Evolutionary conservation across 2,329 filamentous ascomycete genomes (phyloP), one percentile per base, ranked within the genome.

Genomic region (Zymoseptoria tritici): DNA sequence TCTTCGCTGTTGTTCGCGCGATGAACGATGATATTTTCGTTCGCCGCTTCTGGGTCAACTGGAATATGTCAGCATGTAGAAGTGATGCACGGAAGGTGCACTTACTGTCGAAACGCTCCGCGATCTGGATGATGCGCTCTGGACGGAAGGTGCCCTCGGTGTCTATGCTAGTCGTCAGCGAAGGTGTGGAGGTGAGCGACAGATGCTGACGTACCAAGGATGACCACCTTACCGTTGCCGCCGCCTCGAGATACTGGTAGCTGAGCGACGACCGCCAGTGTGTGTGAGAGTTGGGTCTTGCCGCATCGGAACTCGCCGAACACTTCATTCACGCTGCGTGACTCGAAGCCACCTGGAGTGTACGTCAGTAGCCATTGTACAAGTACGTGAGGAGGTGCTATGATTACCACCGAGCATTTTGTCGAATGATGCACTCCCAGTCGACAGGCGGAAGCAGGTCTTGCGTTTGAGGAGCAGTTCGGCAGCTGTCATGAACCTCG

Each of bases 241-340:
- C 86, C 85, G 11, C 85, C 85, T 76, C 85, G 81, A 19, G 85
- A 82, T 68, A 79, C 69, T 21, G 67, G 64, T 55, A 81, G 73
- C 66, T 83, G 83, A 31, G 84, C 83, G 57, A 86, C 79, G 42
- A 88, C 85, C 50, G 84, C 83, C 79, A 88, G 83, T 4, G 86
- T 89, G 70, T 88, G 86, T 4, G 83, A 84, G 26, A 89, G 76
- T 70, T 89, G 86, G 19, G 85, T 88, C 74, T 89, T 89, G 60
- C 86, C 85, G 70, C 85, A 88, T 64, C 83, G 79, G 65, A 81
- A 85, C 67, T 85, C 83, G 62, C 83, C 83, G 71, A 81, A 85
- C 24, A 84, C 80, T 68, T 85, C 85, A 64, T 82, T 87, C 70
- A 88, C 86, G 68, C 84, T 87, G 82, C 85, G 85, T 51, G 84